These are phyloP conservation scores for Nitzschia putrida DNA, from an alignment of 108 stramenopile genomes.

Conservation along the genomic window DNA sequence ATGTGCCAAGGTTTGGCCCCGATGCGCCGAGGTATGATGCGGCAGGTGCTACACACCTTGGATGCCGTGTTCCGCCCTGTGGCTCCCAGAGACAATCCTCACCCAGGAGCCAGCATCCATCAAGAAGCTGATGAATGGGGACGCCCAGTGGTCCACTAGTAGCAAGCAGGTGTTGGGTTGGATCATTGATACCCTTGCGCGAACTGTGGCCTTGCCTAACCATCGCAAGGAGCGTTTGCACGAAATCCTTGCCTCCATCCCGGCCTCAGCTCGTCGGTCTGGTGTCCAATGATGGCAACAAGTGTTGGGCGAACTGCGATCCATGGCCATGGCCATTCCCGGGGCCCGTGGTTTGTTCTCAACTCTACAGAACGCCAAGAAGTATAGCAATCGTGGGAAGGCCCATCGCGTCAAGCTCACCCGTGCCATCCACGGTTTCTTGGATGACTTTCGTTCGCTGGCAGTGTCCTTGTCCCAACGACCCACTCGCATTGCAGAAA, in stretches of 20 bases:
- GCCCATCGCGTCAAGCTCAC: slow-evolving; percentile 16
- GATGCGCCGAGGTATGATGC: slow-evolving; percentile 1
- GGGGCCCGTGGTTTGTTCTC: slow-evolving; percentile 40
- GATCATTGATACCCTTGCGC: slow-evolving; percentile 24
- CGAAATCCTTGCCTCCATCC: slow-evolving; percentile 18
- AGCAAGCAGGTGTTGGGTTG: slow-evolving; percentile 48
- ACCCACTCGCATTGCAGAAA: slow-evolving; percentile 45
- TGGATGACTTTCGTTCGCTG: slow-evolving; percentile 32
- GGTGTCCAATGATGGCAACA: slow-evolving; percentile 35
- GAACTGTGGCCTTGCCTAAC: slow-evolving; percentile 37
- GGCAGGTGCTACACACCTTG: slow-evolving; percentile 24
- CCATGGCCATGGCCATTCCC: slow-evolving; percentile 46
- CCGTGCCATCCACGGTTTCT: slow-evolving; percentile 9
- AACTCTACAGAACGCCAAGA: slow-evolving; percentile 40
- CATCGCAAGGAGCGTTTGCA: slow-evolving; percentile 29
- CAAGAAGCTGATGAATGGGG: slow-evolving; percentile 47
- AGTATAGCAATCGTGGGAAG: slow-evolving; percentile 1
- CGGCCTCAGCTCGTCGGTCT: background rate
- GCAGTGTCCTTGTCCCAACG: slow-evolving; percentile 13
- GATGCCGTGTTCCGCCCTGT: slow-evolving; percentile 27
- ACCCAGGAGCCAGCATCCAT: slow-evolving; percentile 46
- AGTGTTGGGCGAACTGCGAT: slow-evolving; percentile 44
- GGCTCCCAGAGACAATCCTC: background rate
- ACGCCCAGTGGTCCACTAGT: slow-evolving; percentile 32
- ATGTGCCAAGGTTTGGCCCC: slow-evolving; percentile 30